Conservation (phyloP, 2,329 filamentous ascomycete species). For the Ophiocordyceps unilateralis region DNA sequence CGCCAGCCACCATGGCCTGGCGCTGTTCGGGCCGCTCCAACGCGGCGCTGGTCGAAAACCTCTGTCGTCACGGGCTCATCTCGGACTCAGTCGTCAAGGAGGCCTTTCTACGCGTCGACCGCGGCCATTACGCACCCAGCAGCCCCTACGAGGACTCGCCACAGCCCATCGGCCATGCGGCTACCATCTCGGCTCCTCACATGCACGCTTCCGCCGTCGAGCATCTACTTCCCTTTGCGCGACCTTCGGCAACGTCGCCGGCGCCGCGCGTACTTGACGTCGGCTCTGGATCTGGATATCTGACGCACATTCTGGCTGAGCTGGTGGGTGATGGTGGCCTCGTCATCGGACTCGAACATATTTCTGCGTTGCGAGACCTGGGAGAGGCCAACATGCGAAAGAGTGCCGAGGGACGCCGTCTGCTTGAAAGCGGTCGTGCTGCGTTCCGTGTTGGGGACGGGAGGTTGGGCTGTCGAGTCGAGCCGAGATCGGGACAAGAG, state of each 20-base stretch:
- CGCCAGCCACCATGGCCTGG: slow-evolving; percentile 70
- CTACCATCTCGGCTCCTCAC: slow-evolving; percentile 42
- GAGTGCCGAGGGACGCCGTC: slow-evolving; percentile 33
- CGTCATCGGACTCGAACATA: slow-evolving; percentile 63
- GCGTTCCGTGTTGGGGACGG: slow-evolving; percentile 63
- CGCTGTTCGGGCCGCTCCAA: slow-evolving; percentile 63
- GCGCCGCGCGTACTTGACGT: slow-evolving; percentile 49
- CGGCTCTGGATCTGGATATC: slow-evolving; percentile 62
- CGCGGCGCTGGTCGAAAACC: slow-evolving; percentile 57
- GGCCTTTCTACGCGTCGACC: slow-evolving; percentile 82
- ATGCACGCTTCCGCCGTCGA: slow-evolving; percentile 41
- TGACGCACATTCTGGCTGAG: slow-evolving; percentile 77
- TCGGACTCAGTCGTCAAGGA: slow-evolving; percentile 51
- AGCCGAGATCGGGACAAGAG: slow-evolving; percentile 22
- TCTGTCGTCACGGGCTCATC: slow-evolving; percentile 56
- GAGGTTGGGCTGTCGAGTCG: slow-evolving; percentile 40
- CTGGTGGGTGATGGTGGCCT: slow-evolving; percentile 37
- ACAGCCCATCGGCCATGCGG: slow-evolving; percentile 35
- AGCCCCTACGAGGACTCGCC: slow-evolving; percentile 49
- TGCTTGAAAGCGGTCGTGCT: slow-evolving; percentile 49
- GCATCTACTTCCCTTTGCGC: slow-evolving; percentile 27
- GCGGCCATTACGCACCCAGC: slow-evolving; percentile 62
- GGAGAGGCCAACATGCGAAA: slow-evolving; percentile 50
- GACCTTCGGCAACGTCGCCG: slow-evolving; percentile 15
- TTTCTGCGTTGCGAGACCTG: slow-evolving; percentile 42